These are phyloP conservation scores for Clavariopsis aquatica DNA, from an alignment of 495 filamentous ascomycete species.

Conservation along the genomic window DNA sequence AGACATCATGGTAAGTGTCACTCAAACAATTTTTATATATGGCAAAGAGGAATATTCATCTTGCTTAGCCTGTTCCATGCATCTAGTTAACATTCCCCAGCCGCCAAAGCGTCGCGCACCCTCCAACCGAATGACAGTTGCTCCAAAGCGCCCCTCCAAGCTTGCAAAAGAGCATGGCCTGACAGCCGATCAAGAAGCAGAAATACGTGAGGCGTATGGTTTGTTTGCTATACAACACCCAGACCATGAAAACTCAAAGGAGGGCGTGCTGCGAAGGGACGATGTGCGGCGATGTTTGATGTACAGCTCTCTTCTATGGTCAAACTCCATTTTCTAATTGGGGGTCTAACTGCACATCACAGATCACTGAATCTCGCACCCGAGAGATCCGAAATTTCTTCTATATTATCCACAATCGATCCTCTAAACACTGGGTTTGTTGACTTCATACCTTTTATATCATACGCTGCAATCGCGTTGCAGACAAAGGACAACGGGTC, in stretches of 20 bases:
- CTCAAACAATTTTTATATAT: background rate
- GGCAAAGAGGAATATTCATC: too few species aligned
- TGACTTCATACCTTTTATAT: constrained; percentile 73
- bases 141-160: constrained; percentile 65
- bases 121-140: constrained; percentile 7
- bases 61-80: too few species aligned
- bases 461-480: constrained; percentile 81
- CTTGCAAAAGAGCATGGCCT: constrained; percentile 88
- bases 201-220: constrained; percentile 86
- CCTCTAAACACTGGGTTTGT: constrained; percentile 80
- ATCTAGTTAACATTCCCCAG: constrained; percentile 31
- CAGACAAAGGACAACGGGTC: constrained; percentile 51
- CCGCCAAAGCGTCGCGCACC: constrained; percentile 47
- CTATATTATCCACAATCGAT: constrained; percentile 72
- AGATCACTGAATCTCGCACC: constrained; percentile 75
- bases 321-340: constrained; percentile 2
- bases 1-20: constrained; percentile 25
- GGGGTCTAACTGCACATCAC: constrained; percentile 7
- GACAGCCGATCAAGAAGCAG: constrained; percentile 75
- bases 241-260: constrained; percentile 65
- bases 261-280: constrained; percentile 70
- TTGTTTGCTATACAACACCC: constrained; percentile 66
- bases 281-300: constrained; percentile 83
- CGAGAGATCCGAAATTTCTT: constrained; percentile 57
- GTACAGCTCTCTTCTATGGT: constrained; percentile 52